These are phyloP conservation scores for Xylaria arbuscula DNA, from an alignment of 2,329 filamentous ascomycete species.

Conservation along the genomic window DNA sequence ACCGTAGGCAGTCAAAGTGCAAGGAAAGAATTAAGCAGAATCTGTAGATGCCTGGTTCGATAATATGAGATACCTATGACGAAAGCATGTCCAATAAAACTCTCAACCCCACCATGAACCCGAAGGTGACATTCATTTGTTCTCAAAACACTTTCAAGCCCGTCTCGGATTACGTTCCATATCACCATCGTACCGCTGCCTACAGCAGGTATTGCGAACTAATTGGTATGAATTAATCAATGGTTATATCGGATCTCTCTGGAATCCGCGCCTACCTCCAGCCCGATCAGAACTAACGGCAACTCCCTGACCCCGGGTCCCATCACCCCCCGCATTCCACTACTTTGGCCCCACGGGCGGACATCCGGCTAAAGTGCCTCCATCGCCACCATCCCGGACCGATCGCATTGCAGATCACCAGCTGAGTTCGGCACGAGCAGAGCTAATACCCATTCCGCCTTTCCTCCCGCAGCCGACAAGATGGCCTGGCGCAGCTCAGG, in stretches of 20 bases:
- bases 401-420: background rate
- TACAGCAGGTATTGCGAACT: too few relatives aligned
- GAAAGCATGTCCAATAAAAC: constrained; percentile 12
- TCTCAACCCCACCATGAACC: constrained; percentile 9
- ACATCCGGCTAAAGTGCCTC: background rate
- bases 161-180: background rate
- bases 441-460: background rate
- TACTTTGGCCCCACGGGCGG: background rate
- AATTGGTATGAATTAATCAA: background rate
- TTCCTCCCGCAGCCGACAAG: constrained; percentile 39
- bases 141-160: background rate
- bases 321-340: constrained; percentile 25
- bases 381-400: background rate
- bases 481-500: constrained; percentile 96
- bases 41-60: too few relatives aligned
- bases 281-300: too few relatives aligned
- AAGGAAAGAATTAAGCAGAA: too few relatives aligned
- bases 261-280: background rate
- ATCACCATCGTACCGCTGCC: too few relatives aligned
- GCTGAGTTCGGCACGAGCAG: background rate
- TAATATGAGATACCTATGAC: constrained; percentile 23
- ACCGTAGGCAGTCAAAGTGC: too few relatives aligned
- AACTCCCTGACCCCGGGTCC: background rate
- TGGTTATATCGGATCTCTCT: background rate
- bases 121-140: background rate